Evolutionary conservation across 139 green algal genomes (phyloP), one percentile per base, ranked within the genome.

Genomic region (Pleodorina starrii): DNA sequence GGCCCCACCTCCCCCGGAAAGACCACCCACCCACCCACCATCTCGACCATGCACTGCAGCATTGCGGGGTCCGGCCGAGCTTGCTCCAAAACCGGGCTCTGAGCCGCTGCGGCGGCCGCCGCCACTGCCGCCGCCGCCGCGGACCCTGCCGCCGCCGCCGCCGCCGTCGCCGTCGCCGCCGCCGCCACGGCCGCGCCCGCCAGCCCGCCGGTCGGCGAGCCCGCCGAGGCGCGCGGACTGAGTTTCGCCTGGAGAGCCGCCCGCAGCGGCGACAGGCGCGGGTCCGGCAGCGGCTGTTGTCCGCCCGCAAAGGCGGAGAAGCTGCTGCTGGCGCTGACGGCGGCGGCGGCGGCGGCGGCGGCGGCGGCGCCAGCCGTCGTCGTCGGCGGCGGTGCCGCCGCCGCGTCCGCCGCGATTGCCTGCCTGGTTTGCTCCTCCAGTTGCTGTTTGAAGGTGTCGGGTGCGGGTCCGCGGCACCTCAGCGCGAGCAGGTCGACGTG

Each of bases 381-480:
- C 5, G 29, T 29, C 29, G 75, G 7, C 75, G 75, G 25, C 40
- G 63, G 7, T 29, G 12, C 50, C 42, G 48, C 50, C 86, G 80
- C 32, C 54, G 79, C 23, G 25, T 42, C 57, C 10, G 81, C 42
- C 1, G 60, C 81, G 0, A 74, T 42, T 1, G 76, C 59, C 1
- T 71, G 46, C 27, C 54, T n/a, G 35, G 87, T 50, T 5, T 90
- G 84, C 69, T 81, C 72, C 6, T 88, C 77, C 40, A 94, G 71
- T 16, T 79, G 44, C 4, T 46, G 40, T 16, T 86, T 79, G 50
- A 95, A 91, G 29, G 44, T 12, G 48, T 95, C 92, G 2, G 92
- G 92, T 19, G 44, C 44, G 10, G 91, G 85, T 21, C 92, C 92
- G 19, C 90, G 72, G 77, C 90, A 93, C 11, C 92, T 86, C 29